phyloP scores from a whole-genome alignment of 2,329 filamentous ascomycete genomes.

The Ophiosphaerella herpotricha region DNA sequence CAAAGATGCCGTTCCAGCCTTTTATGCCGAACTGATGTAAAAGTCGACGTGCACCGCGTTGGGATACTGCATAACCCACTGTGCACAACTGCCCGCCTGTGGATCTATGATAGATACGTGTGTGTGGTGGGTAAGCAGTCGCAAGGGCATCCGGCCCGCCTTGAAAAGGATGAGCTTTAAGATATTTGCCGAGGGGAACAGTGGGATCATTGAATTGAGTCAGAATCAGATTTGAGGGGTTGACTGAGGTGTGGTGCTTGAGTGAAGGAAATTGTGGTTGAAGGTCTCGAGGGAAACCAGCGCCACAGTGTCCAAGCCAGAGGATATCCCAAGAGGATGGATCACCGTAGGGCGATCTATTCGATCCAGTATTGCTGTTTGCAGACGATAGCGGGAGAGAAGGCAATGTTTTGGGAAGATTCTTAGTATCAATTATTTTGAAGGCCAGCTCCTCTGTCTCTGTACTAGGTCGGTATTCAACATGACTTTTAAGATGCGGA shows the following conservation, averaged over 20 bases:
- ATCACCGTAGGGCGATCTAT: constrained; percentile 42
- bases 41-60: constrained; percentile 35
- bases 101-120: constrained; percentile 33
- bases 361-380: neutral
- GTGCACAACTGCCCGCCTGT: constrained; percentile 36
- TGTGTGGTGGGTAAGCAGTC: constrained; percentile 29
- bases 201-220: constrained; percentile 29
- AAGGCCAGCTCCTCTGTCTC: constrained; percentile 31
- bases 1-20: constrained; percentile 37
- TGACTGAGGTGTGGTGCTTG: constrained; percentile 9
- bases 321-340: constrained; percentile 47
- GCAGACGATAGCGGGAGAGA: constrained; percentile 23
- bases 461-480: constrained; percentile 24
- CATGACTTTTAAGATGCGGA: constrained; percentile 13
- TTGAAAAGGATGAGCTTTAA: constrained; percentile 41
- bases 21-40: constrained; percentile 36
- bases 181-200: constrained; percentile 25
- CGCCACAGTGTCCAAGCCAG: constrained; percentile 46
- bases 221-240: constrained; percentile 23
- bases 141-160: constrained; percentile 29
- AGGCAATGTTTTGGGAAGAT: constrained; percentile 25
- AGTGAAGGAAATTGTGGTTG: neutral
- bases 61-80: constrained; percentile 34
- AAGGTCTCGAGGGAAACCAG: constrained; percentile 31
- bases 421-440: constrained; percentile 29